These are phyloP conservation scores for Solanum bukasovii DNA, from an alignment of 257 asterid genomes.

Conservation along the genomic window DNA sequence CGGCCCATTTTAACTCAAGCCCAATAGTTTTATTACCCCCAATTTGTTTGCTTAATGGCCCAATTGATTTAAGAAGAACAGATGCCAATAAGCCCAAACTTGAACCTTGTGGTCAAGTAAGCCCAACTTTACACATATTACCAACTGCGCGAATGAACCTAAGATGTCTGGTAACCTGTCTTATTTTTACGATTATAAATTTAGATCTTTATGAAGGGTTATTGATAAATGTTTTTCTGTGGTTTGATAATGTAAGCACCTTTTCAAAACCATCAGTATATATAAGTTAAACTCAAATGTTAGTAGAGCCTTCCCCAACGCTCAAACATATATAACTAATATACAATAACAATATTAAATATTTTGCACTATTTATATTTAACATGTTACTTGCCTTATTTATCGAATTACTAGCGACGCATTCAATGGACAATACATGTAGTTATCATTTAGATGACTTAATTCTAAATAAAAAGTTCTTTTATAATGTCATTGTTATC, in stretches of 20 bases:
- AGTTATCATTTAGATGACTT: not conserved
- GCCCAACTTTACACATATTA: not conserved
- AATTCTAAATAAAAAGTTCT: not conserved
- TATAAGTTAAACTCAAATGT: not conserved
- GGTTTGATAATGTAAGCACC: not conserved
- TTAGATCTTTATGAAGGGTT: not conserved
- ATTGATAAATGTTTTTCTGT: not conserved
- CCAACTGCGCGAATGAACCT: not conserved
- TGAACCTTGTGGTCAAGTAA: not conserved
- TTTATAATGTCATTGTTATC: not conserved
- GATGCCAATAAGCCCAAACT: not conserved
- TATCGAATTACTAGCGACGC: not conserved
- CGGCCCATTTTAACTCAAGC: not conserved
- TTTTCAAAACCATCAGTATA: rapidly evolving
- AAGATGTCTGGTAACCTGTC: not conserved
- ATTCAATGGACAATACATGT: not conserved
- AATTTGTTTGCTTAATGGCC: not conserved
- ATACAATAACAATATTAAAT: no score
- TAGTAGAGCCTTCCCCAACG: not conserved
- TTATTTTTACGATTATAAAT: not conserved
- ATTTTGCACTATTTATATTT: not conserved
- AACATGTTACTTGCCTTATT: not conserved
- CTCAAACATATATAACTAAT: not conserved
- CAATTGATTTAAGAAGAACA: not conserved
- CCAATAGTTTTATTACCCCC: not conserved